Base-by-base conservation (phyloP, 768 basidiomycete species). In the Panaeolus papilionaceus region DNA sequence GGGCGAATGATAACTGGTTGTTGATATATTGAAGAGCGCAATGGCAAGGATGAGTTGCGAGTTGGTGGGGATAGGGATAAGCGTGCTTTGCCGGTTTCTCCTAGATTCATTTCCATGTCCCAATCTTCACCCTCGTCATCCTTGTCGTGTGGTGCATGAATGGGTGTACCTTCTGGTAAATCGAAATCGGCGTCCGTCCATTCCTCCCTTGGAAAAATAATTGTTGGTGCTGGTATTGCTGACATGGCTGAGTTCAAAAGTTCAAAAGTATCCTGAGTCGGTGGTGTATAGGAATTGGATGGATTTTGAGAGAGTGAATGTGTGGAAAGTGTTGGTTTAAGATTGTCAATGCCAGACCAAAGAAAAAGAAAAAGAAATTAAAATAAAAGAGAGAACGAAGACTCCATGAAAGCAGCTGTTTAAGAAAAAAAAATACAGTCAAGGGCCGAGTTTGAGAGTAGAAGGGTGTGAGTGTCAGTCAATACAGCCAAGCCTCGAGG, bases 141-240 rank as follows among this genome's bases (percentile, higher is more conserved):
- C 79, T 85, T 90, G 82, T 91, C 90, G 23, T 85, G 86, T 28
- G 84, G 84, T 42, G 89, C 78, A 71, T 90, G 87, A 63, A 58
- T 33, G 62, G 87, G 82, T 61, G 86, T 86, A 49, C 87, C 93
- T 61, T 95, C 93, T 65, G 91, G 89, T 23, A 95, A 81, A 76
- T 94, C 93, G 75, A 95, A 94, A 79, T 95, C 93, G 69, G 91
- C 91, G 78, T 95, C 93, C 51, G 87, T 85, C 93, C 93, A 95
- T 81, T 94, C 92, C 79, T 95, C 93, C 69, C 86, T 85, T 65
- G 84, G 77, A 44, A 83, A 73, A 47, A 81, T 78, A 69, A 84
- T 80, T 58, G 85, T 79, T 12, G 89, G 90, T 5, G 89, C 86
- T 42, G 86, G 87, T 45, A 89, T 81, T 63, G 89, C 80, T 66